Evolutionary conservation across 2,329 filamentous ascomycete genomes (phyloP).

Genomic region (Hypoxylon sp.): DNA sequence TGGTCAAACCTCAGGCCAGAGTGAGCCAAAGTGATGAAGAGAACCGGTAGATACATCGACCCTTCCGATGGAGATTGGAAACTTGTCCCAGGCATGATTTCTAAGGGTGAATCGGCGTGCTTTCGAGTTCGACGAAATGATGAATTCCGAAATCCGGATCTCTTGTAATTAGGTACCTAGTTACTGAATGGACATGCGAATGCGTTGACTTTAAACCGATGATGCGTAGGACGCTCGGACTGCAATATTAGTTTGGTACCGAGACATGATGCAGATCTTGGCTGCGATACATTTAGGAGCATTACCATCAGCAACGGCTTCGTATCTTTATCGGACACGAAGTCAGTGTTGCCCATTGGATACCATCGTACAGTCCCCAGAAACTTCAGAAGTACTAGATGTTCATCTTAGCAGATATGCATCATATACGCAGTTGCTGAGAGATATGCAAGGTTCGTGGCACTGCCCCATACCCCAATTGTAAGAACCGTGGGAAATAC

Average conservation of each 20-base stretch:
- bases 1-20: not conserved
- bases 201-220: conserved; percentile 7
- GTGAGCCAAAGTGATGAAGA: not conserved
- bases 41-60: not conserved
- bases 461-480: conserved; percentile 19
- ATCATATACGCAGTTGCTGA: not conserved
- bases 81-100: not conserved
- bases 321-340: not conserved
- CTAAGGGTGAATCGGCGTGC: not conserved
- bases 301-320: not conserved
- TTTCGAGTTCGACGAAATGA: not conserved
- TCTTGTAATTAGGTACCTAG: not conserved
- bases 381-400: not conserved
- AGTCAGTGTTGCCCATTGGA: not conserved
- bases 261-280: not conserved
- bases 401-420: conserved; percentile 1
- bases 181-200: not conserved
- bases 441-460: conserved; percentile 4
- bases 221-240: not conserved
- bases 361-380: not conserved
- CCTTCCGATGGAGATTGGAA: not conserved
- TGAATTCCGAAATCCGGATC: not conserved
- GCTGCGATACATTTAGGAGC: not conserved
- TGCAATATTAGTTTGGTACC: not conserved
- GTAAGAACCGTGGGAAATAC: conserved; percentile 7